Evolutionary conservation across 129 eudicot species (phyloP).

Genomic region (Arctium minus): DNA sequence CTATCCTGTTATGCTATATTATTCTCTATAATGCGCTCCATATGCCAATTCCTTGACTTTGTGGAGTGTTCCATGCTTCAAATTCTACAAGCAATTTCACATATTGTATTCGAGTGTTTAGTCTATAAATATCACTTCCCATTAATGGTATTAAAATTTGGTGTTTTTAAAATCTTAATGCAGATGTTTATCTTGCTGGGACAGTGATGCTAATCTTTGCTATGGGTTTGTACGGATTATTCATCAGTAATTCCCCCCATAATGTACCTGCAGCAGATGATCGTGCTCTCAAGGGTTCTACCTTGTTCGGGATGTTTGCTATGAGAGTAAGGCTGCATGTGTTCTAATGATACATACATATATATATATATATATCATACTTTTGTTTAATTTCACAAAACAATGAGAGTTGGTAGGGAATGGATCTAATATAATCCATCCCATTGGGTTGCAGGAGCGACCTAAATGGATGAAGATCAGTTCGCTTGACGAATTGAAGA

Average conservation of each 20-base stretch:
- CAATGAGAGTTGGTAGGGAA: neutral
- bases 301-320: constrained; percentile 98
- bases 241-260: constrained; percentile 65
- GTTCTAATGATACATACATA: neutral
- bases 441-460: constrained; percentile 58
- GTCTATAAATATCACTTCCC: neutral
- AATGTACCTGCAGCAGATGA: constrained; percentile 52
- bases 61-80: neutral
- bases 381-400: neutral
- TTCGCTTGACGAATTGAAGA: constrained; percentile 90
- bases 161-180: constrained; percentile 3
- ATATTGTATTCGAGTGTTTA: neutral
- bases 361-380: no score
- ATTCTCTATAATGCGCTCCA: neutral
- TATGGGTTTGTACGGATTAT: constrained; percentile 93
- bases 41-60: neutral
- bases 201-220: constrained; percentile 95
- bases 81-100: neutral
- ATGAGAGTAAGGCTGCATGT: constrained; percentile 50
- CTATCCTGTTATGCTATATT: no score
- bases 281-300: constrained; percentile 89
- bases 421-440: neutral
- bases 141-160: neutral
- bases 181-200: constrained; percentile 99
- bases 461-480: constrained; percentile 98